Conservation (phyloP, 495 filamentous ascomycete species). For the Arthonia radiata region DNA sequence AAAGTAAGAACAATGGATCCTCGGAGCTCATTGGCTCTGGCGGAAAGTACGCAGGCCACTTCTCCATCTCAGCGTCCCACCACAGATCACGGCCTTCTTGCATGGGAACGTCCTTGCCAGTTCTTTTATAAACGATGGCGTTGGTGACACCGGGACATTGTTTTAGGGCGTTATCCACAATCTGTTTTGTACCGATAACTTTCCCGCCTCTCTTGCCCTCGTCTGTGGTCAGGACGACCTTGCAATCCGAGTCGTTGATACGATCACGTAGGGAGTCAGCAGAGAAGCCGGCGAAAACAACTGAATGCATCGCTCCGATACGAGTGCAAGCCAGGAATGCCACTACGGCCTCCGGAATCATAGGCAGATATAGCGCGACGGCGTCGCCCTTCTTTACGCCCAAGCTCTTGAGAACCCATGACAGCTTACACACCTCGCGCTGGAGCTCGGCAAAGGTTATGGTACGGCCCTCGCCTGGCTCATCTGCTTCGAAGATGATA, state of each 20-base stretch:
- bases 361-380: slow-evolving; percentile 90
- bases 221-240: slow-evolving; percentile 85
- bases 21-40: slow-evolving; percentile 76
- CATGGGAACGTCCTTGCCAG: slow-evolving; percentile 78
- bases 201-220: slow-evolving; percentile 97
- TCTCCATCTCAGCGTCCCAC: slow-evolving; percentile 97
- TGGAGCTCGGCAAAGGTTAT: slow-evolving; percentile 90
- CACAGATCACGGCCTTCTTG: slow-evolving; percentile 73
- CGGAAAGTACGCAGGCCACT: slow-evolving; percentile 73
- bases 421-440: slow-evolving; percentile 66
- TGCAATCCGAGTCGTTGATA: slow-evolving; percentile 70
- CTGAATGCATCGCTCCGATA: slow-evolving; percentile 92
- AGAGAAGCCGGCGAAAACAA: slow-evolving; percentile 96
- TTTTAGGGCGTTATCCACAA: slow-evolving; percentile 94
- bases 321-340: slow-evolving; percentile 76
- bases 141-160: slow-evolving; percentile 79
- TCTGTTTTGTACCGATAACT: slow-evolving; percentile 95
- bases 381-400: slow-evolving; percentile 96
- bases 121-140: slow-evolving; percentile 83
- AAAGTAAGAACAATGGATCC: slow-evolving; percentile 90
- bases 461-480: slow-evolving; percentile 61
- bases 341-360: slow-evolving; percentile 90
- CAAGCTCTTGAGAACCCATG: slow-evolving; percentile 73
- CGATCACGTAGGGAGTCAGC: slow-evolving; percentile 91
- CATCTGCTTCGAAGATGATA: slow-evolving; percentile 97